Base-by-base conservation (phyloP, 208 protist genomes). In the Sergeia podlipaevii region DNA sequence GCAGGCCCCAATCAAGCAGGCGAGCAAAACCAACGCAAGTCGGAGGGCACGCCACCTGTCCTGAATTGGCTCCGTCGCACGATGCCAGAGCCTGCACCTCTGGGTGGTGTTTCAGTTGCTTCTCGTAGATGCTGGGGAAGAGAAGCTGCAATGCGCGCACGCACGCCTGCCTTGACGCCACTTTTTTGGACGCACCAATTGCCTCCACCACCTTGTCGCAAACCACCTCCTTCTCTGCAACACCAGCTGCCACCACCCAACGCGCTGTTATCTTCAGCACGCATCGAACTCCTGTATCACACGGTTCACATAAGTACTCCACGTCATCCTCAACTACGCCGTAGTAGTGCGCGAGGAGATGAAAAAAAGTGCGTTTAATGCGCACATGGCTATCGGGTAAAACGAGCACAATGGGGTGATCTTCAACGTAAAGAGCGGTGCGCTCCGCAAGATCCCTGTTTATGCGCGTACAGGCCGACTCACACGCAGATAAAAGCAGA, bases 331-430 rank as follows among this genome's bases (percentile, higher is more conserved):
- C 70, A 2, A 4, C 1, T 15, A 82, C 36, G 30, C 80, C 79
- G 50, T 81, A 93, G 53, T 78, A 66, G 52, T 86, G 83, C 34
- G 55, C 29, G 8, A 93, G 58, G 4, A 93, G 60, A 11, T 58
- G 47, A 11, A 66, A 70, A 13, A 93, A 48, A 13, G 85, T 39
- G 15, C 60, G 53, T 49, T 85, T 89, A 4, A 76, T 51, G 4
- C 62, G 60, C 3, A 93, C 17, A 8, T 57, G 32, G 10, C 56
- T 60, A 1, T 65, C 51, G 1, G 80, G 77, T 23, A 93, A 51
- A 0, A 86, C 60, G 15, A 93, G 48, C 7, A 83, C 66, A 8
- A 88, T 50, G 15, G 73, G 74, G 7, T 74, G 42, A 27, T 44
- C 33, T 23, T 38, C 58, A 11, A 79, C 56, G 13, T 53, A 7